These are phyloP conservation scores for Omphalea diandra DNA, from an alignment of 441 rosid species.

Conservation along the genomic window DNA sequence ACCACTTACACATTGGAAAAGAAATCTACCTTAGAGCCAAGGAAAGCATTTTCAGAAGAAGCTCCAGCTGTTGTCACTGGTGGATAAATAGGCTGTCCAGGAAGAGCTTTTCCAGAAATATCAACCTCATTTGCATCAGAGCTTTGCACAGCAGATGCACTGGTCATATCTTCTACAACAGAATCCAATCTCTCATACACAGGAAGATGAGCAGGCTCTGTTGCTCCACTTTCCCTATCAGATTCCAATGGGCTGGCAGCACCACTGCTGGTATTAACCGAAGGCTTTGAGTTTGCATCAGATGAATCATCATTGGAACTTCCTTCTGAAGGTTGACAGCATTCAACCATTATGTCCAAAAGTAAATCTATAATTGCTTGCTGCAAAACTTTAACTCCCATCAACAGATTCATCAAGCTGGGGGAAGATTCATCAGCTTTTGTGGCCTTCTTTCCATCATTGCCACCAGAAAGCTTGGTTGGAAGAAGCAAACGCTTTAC, in stretches of 20 bases:
- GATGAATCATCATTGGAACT: slow-evolving; percentile 43
- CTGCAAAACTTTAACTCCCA: slow-evolving; percentile 81
- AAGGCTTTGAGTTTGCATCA: slow-evolving; percentile 42
- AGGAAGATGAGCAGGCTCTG: slow-evolving; percentile 50
- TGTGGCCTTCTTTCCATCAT: slow-evolving; percentile 54
- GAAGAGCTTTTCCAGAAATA: slow-evolving; percentile 49
- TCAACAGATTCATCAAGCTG: slow-evolving; percentile 70
- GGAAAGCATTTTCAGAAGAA: slow-evolving; percentile 55
- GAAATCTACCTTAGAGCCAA: slow-evolving; percentile 68
- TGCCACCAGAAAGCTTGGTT: slow-evolving; percentile 49
- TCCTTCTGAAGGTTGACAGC: slow-evolving; percentile 69
- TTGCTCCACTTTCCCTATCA: slow-evolving; percentile 57
- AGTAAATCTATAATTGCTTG: slow-evolving; percentile 74
- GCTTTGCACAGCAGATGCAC: slow-evolving; percentile 76
- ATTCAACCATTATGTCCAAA: slow-evolving; percentile 81
- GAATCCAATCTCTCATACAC: slow-evolving; percentile 70
- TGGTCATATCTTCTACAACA: slow-evolving; percentile 57
- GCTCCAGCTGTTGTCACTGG: slow-evolving; percentile 67
- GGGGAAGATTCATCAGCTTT: slow-evolving; percentile 60
- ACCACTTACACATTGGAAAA: neutral
- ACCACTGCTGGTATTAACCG: slow-evolving; percentile 48
- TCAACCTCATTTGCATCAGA: slow-evolving; percentile 54
- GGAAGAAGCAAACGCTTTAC: slow-evolving; percentile 71
- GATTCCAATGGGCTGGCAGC: slow-evolving; percentile 52
- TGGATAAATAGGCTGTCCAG: slow-evolving; percentile 56